A percentile compares a stretch with the other conserved stretches of the same genome.
Evolutionary conservation across 352 stramenopile genomes (phyloP).

Genomic region (Globisporangium alternatum): DNA sequence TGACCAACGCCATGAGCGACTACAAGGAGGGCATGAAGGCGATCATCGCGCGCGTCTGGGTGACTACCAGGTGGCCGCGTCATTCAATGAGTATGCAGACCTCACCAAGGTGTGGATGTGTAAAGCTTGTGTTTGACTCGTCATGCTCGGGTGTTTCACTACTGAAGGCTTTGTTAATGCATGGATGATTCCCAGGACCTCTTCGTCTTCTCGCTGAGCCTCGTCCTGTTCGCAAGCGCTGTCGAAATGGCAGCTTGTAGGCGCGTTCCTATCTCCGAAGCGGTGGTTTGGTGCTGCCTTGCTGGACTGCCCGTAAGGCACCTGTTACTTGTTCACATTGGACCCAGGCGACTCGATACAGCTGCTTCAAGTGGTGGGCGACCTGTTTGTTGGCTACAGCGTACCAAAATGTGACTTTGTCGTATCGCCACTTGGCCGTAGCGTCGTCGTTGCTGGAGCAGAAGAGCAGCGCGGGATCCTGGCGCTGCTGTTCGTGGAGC

Average conservation of each 20-base stretch:
- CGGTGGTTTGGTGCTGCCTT: not conserved
- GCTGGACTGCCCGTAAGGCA: not conserved
- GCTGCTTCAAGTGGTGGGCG: not conserved
- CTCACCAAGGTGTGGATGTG: not conserved
- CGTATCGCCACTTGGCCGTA: not conserved
- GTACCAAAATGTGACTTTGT: not conserved
- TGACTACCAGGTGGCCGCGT: not conserved
- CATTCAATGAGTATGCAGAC: not conserved
- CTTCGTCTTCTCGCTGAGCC: not conserved
- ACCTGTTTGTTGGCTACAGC: not conserved
- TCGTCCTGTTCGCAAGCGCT: not conserved
- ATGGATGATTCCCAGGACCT: not conserved
- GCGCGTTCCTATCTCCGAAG: constrained; percentile 6
- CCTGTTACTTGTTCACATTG: not conserved
- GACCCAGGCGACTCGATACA: not conserved
- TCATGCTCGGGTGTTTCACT: not conserved
- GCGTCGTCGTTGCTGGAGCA: not conserved
- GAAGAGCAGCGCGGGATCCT: constrained; percentile 6
- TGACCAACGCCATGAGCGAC: not conserved
- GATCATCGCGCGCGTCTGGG: not conserved
- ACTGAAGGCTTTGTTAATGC: not conserved
- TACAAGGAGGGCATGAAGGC: not conserved
- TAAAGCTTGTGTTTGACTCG: not conserved
- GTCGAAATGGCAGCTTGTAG: not conserved
- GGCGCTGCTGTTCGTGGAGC: constrained; percentile 14